Conservation (phyloP, 2,329 filamentous ascomycete species). For the Talaromyces islandicus region DNA sequence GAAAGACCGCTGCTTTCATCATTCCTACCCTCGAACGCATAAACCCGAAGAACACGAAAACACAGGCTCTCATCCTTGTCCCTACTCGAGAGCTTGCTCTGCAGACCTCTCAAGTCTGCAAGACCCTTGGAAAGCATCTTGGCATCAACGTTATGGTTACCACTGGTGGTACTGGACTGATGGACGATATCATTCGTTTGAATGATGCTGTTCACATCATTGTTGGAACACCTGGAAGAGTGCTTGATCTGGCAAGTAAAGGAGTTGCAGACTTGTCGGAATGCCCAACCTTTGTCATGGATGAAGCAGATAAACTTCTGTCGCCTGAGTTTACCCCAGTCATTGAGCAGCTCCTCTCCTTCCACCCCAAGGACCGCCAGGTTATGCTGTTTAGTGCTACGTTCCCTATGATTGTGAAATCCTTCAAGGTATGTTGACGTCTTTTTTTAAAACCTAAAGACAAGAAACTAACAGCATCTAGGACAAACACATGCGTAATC, state of each 20-base stretch:
- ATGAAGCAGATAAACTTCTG: conserved; percentile 95
- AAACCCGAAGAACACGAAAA: conserved; percentile 94
- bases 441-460: conserved; percentile 1
- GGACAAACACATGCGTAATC: conserved; percentile 94
- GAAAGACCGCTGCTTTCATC: conserved; percentile 96
- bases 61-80: conserved; percentile 92
- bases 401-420: conserved; percentile 93
- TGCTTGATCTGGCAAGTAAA: conserved; percentile 93
- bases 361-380: conserved; percentile 94
- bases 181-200: conserved; percentile 93
- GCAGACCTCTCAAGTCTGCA: conserved; percentile 98
- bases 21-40: conserved; percentile 93
- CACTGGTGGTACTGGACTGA: conserved; percentile 88
- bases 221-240: conserved; percentile 92
- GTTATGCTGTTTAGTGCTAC: conserved; percentile 99
- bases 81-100: conserved; percentile 95
- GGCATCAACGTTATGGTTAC: conserved; percentile 99
- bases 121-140: conserved; percentile 93
- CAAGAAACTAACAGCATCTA: conserved; percentile 23
- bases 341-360: conserved; percentile 90
- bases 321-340: conserved; percentile 96
- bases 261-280: conserved; percentile 92
- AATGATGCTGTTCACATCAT: conserved; percentile 95
- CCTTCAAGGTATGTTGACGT: conserved; percentile 60
- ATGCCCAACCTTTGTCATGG: conserved; percentile 98